Conservation (phyloP, 2,329 filamentous ascomycete species). For the Ophiostoma triangulosporum region DNA sequence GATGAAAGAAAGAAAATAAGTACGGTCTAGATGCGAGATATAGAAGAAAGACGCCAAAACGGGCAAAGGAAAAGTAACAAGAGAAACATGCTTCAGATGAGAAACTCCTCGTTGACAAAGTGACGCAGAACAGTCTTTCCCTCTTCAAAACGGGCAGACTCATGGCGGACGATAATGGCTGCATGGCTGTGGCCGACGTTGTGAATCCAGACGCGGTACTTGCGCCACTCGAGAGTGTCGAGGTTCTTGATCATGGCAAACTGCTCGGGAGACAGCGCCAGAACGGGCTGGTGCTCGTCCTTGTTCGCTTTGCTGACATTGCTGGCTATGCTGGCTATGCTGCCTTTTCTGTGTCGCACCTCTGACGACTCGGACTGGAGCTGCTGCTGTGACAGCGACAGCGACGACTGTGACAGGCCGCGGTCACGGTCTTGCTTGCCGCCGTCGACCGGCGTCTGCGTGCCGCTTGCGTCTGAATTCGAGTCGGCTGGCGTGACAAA, state of each 20-base stretch:
- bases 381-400: slow-evolving; percentile 1
- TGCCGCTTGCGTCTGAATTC: neutral
- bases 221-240: slow-evolving; percentile 50
- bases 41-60: neutral
- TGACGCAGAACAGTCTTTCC: slow-evolving; percentile 67
- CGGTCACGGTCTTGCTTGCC: slow-evolving; percentile 1
- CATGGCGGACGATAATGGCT: slow-evolving; percentile 70
- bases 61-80: neutral
- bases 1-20: no score
- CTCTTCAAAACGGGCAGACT: slow-evolving; percentile 56
- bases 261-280: slow-evolving; percentile 68
- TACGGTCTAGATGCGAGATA: neutral
- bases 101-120: slow-evolving; percentile 66
- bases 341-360: neutral
- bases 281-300: slow-evolving; percentile 28
- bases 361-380: slow-evolving; percentile 16
- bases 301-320: neutral
- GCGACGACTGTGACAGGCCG: slow-evolving; percentile 3
- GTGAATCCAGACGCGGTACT: slow-evolving; percentile 61
- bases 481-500: slow-evolving; percentile 45
- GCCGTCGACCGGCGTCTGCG: neutral
- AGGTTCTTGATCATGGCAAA: slow-evolving; percentile 74
- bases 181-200: slow-evolving; percentile 74
- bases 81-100: slow-evolving; percentile 27
- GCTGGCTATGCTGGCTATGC: no score